Evolutionary conservation across 768 basidiomycete genomes (phyloP).

Genomic region (Termitomyces sp.): DNA sequence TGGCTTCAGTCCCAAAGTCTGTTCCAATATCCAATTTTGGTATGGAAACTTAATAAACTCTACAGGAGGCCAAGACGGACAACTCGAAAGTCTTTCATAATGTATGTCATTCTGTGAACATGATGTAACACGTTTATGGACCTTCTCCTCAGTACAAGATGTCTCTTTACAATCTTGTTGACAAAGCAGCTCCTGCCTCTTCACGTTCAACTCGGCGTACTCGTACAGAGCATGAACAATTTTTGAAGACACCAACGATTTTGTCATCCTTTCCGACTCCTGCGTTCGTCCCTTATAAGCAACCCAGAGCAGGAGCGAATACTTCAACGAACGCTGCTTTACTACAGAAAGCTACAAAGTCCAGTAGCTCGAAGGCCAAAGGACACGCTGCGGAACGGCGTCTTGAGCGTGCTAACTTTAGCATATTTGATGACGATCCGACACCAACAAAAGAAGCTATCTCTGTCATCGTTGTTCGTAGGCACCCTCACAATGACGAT

Average conservation of each 20-base stretch:
- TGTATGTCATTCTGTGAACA: slow-evolving; percentile 34
- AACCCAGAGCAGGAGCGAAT: slow-evolving; percentile 15
- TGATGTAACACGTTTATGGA: slow-evolving; percentile 4
- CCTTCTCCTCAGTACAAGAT: slow-evolving; percentile 47
- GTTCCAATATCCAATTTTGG: slow-evolving; percentile 14
- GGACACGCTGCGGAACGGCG: slow-evolving; percentile 1
- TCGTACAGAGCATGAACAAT: slow-evolving; percentile 47
- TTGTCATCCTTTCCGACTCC: slow-evolving; percentile 19
- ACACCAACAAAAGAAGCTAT: background rate
- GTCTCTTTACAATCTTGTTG: slow-evolving; percentile 53
- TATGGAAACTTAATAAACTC: slow-evolving; percentile 2
- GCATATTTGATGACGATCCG: slow-evolving; percentile 4
- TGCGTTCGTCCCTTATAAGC: slow-evolving; percentile 11
- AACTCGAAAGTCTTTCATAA: slow-evolving; percentile 66
- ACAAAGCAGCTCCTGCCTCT: slow-evolving; percentile 38
- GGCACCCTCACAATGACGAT: background rate
- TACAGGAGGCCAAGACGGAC: slow-evolving; percentile 67
- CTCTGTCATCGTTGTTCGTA: slow-evolving; percentile 4
- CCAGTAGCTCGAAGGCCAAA: slow-evolving; percentile 10
- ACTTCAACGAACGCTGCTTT: slow-evolving; percentile 18
- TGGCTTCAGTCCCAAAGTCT: slow-evolving; percentile 68
- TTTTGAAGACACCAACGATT: slow-evolving; percentile 25
- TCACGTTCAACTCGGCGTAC: slow-evolving; percentile 58
- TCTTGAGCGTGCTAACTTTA: background rate
- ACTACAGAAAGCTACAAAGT: slow-evolving; percentile 21